Evolutionary conservation across 306 rosid genomes (phyloP), one percentile per base, ranked within the genome.

Genomic region (Vigna nakashimae): DNA sequence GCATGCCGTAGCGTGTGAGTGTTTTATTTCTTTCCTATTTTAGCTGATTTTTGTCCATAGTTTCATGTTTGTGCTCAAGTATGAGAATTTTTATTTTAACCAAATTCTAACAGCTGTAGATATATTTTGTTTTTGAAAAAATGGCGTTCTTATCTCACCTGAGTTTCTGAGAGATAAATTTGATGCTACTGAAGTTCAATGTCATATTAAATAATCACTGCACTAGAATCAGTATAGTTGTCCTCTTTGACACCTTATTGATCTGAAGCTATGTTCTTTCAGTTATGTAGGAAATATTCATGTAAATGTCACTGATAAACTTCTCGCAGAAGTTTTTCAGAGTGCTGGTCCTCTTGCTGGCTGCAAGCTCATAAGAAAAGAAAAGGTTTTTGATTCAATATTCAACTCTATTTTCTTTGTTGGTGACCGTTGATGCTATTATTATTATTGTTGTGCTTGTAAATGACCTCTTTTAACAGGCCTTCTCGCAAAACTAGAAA

Each of bases 241-340:
- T 62, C 66, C 43, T 73, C 72, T 43, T 67, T 62, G 71, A 50
- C 7, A 43, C 52, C 76, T 85, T 24, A 57, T 55, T 65, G 62
- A 74, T 74, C 65, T 59, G 69, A 85, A 52, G 49, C 49, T 75
- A 2, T 51, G 38, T 80, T 73, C 51, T 78, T 85, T 80, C 89
- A 88, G 91, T 72, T 88, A 88, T 88, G 91, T 81, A 49, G 91
- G 91, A 75, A 88, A 88, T 76, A 88, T 88, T 81, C 87, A 88
- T 83, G 87, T 85, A 80, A 85, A 88, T 67, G 91, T 88, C 73
- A 85, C 86, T 9, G 91, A 88, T 71, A 75, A 83, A 50, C 91
- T 88, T 85, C 91, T 88, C 26, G 89, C 83, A 6, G 91, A 88
- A 85, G 89, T 88, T 70, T 88, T 88, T 79, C 91, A 85, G 87